Conservation (phyloP, 495 filamentous ascomycete genomes). For the Choiromyces venosus region DNA sequence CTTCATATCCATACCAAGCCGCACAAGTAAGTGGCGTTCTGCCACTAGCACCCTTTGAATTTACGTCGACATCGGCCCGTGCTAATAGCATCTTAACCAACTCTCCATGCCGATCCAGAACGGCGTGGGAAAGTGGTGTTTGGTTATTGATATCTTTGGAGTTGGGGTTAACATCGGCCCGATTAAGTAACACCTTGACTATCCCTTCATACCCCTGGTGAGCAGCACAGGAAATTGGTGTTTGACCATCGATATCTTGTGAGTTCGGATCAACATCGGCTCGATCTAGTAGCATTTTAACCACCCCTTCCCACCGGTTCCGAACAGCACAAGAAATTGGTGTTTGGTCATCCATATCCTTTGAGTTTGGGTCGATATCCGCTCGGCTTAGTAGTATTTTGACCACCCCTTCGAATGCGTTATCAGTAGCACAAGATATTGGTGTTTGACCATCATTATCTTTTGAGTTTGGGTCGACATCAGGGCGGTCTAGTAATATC, state of each 20-base stretch:
- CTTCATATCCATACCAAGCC: slow-evolving; percentile 43
- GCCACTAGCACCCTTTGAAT: slow-evolving; percentile 20
- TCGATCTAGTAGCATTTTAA: slow-evolving; percentile 18
- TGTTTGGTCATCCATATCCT: slow-evolving; percentile 17
- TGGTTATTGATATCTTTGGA: slow-evolving; percentile 15
- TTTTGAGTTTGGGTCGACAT: slow-evolving; percentile 19
- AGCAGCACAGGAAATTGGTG: slow-evolving; percentile 32
- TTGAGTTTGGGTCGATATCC: slow-evolving; percentile 19
- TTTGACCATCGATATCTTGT: slow-evolving; percentile 16
- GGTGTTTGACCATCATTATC: slow-evolving; percentile 24
- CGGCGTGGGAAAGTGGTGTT: slow-evolving; percentile 27
- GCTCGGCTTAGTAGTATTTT: slow-evolving; percentile 26
- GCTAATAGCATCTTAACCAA: slow-evolving; percentile 36
- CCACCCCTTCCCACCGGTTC: slow-evolving; percentile 12
- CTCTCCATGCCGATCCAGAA: slow-evolving; percentile 23
- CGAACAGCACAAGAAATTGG: slow-evolving; percentile 23
- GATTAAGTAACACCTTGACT: slow-evolving; percentile 28
- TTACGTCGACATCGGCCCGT: slow-evolving; percentile 14
- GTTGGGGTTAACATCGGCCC: slow-evolving; percentile 14
- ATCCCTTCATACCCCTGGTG: slow-evolving; percentile 24
- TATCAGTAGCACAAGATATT: slow-evolving; percentile 19
- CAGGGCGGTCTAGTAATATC: slow-evolving; percentile 13
- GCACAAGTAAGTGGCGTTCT: slow-evolving; percentile 17
- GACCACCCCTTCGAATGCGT: slow-evolving; percentile 32
- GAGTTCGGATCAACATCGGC: slow-evolving; percentile 22